Percentiles rank a stretch among this genome's conserved stretches.
Evolutionary conservation across 2,329 filamentous ascomycete species (phyloP).

Genomic region (Phaeosphaeria sp.): DNA sequence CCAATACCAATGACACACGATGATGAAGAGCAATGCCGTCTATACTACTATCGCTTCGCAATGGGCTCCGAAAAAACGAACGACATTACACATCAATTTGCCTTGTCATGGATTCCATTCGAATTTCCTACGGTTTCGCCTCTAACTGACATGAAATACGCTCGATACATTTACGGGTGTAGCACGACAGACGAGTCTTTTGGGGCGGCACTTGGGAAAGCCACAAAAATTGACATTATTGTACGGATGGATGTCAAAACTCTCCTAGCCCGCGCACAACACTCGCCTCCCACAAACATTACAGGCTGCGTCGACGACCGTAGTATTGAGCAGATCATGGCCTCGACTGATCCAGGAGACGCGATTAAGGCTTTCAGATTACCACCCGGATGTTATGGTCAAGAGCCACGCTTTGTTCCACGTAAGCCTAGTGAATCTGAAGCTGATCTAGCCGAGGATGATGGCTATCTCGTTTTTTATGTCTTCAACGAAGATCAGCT

Average conservation of each 20-base stretch:
- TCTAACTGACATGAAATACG: constrained; percentile 61
- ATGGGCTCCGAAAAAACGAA: constrained; percentile 46
- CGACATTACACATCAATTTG: constrained; percentile 67
- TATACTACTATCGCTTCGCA: constrained; percentile 72
- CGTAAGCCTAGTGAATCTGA: constrained; percentile 8
- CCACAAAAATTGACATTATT: constrained; percentile 70
- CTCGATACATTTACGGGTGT: constrained; percentile 72
- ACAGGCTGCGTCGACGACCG: constrained; percentile 69
- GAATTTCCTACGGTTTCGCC: constrained; percentile 70
- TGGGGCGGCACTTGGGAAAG: constrained; percentile 66
- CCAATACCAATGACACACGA: constrained; percentile 33
- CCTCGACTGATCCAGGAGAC: constrained; percentile 52
- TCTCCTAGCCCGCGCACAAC: constrained; percentile 62
- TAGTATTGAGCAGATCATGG: constrained; percentile 60
- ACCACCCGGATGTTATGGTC: constrained; percentile 67
- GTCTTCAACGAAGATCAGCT: constrained; percentile 74
- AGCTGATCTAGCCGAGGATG: constrained; percentile 59
- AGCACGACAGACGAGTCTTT: constrained; percentile 65
- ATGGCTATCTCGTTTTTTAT: constrained; percentile 72
- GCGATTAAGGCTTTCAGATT: constrained; percentile 68
- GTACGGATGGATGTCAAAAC: constrained; percentile 65
- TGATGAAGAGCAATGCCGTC: constrained; percentile 70
- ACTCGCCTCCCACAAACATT: constrained; percentile 55
- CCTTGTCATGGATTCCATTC: constrained; percentile 68
- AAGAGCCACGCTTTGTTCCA: constrained; percentile 71